These are phyloP conservation scores for Paraleonurus japonicus DNA, from an alignment of 257 asterid species.

Conservation along the genomic window DNA sequence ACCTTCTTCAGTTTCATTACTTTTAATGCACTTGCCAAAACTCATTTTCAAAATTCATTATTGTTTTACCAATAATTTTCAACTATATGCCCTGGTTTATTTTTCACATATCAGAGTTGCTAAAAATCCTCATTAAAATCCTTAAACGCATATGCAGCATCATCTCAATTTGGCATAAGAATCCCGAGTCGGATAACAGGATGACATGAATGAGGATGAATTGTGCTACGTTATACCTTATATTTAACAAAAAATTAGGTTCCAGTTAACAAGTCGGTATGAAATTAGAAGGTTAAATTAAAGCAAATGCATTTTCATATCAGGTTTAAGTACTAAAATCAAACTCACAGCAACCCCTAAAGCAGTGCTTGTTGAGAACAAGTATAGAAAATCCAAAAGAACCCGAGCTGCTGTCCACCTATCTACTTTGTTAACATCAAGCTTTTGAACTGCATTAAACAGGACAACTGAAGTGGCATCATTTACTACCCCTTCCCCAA, in stretches of 20 bases:
- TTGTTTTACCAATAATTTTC: too few species aligned
- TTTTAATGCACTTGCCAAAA: background rate
- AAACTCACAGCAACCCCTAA: slow-evolving; percentile 79
- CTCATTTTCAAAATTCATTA: background rate
- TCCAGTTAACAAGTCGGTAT: background rate
- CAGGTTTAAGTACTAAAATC: background rate
- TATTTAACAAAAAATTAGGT: background rate
- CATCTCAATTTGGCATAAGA: background rate
- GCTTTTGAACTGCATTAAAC: slow-evolving; percentile 88
- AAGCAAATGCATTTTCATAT: background rate
- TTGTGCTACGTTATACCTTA: background rate
- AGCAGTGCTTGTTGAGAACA: slow-evolving; percentile 89
- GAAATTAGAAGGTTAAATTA: background rate
- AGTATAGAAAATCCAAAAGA: slow-evolving; percentile 64
- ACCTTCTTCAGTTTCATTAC: background rate
- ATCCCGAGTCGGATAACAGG: background rate
- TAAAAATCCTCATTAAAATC: background rate
- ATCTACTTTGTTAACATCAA: slow-evolving; percentile 54
- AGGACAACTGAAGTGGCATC: slow-evolving; percentile 97
- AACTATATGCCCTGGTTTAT: background rate
- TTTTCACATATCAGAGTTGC: background rate
- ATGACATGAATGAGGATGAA: background rate
- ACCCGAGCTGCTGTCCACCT: slow-evolving; percentile 64
- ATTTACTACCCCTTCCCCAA: slow-evolving; percentile 97
- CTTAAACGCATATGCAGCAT: background rate